Evolutionary conservation across 805 yeast species (phyloP), one percentile per base, ranked within the genome.

Genomic region (Saturnispora besseyi): DNA sequence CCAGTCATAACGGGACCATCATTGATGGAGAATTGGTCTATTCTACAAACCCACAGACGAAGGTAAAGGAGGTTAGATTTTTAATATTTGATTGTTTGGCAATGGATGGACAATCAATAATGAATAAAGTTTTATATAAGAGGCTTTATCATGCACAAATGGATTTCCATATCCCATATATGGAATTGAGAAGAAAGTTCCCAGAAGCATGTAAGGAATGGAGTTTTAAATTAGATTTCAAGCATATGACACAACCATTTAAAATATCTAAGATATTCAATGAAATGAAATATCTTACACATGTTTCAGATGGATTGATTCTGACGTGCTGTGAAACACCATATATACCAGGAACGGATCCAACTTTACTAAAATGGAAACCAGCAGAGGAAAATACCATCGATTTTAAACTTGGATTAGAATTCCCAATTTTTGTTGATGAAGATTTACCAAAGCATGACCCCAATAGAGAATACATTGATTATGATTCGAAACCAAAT

Each of bases 381-480:
- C 98, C 99, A 2, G 87, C 95, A 11, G 87, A 87, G 54, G 99
- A 91, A 65, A 95, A 93, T 59, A 84, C 97, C 0, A 79, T 95
- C 41, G 99, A 93, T 66, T 93, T 87, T 67, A 82, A 82, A 62
- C 65, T 93, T 52, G 73, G 74, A 32, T 65, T 88, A 51, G 74
- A 75, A 33, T 86, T 87, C 58, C 78, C 81, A 15, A 57, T 66
- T 8, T 80, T 57, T 57, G 75, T 75, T 43, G 91, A 85, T 62
- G 77, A 77, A 5, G 86, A 81, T 49, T 68, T 83, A 59, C 81
- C 79, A 41, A 78, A 79, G 40, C 78, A 79, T 53, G 84, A 82
- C 62, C 82, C 85, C 1, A 81, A 78, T 53, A 76, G 85, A 51
- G 79, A 84, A 51, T 89, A 88, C 61, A 74, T 73, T 18, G 88